These are phyloP conservation scores for Ophiostoma perfectum DNA, from an alignment of 2,329 filamentous ascomycete genomes.

Conservation along the genomic window DNA sequence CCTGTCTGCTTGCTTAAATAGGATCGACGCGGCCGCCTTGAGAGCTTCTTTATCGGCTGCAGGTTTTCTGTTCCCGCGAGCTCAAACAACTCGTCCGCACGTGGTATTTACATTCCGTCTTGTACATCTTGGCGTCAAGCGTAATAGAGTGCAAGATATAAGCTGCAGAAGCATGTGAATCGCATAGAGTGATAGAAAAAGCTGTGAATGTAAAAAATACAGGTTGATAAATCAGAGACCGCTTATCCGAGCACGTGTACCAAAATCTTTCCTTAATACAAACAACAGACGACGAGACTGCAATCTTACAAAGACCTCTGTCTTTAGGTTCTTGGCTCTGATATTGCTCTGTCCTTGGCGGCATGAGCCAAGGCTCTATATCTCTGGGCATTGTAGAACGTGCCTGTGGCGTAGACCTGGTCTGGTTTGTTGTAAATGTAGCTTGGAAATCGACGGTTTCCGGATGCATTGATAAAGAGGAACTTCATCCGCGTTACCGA, in stretches of 20 bases:
- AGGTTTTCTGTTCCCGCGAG: not conserved
- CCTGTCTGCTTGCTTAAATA: not conserved
- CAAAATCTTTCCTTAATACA: not conserved
- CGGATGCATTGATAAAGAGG: not conserved
- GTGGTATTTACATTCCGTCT: not conserved
- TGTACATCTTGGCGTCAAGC: not conserved
- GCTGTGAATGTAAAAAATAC: not conserved
- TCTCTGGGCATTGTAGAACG: conserved; percentile 10
- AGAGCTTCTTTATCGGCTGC: not conserved
- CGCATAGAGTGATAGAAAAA: not conserved
- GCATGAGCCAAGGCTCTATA: conserved; percentile 3
- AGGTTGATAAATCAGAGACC: not conserved
- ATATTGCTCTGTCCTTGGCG: conserved; percentile 6
- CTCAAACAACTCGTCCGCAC: not conserved
- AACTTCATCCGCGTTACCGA: not conserved
- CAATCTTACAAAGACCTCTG: not conserved
- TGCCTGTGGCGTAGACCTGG: not conserved
- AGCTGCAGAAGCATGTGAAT: not conserved
- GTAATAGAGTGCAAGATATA: not conserved
- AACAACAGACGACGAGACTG: not conserved
- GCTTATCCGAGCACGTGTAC: conserved; percentile 7
- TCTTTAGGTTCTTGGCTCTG: not conserved
- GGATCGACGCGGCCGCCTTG: not conserved
- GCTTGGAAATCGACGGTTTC: conserved; percentile 2
- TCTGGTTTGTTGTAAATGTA: not conserved